Evolutionary conservation across 768 basidiomycete species (phyloP).

Genomic region (Clitopilus passeckerianus): DNA sequence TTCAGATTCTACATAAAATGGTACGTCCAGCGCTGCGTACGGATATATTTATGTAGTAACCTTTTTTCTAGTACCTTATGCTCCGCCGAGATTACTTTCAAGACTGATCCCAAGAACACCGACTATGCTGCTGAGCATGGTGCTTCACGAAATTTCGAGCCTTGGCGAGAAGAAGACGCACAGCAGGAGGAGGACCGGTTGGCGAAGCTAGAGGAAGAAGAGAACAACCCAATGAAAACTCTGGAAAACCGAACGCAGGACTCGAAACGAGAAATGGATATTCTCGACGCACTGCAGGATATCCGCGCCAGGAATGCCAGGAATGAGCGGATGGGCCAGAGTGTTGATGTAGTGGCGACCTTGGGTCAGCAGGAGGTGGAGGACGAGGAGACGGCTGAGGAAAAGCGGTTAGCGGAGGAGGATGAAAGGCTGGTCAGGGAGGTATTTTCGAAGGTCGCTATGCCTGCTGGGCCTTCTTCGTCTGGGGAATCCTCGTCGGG

Average conservation of each 20-base stretch:
- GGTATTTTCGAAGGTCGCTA: constrained; percentile 74
- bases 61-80: constrained; percentile 68
- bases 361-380: constrained; percentile 66
- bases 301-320: constrained; percentile 83
- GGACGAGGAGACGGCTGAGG: constrained; percentile 69
- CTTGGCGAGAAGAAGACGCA: constrained; percentile 83
- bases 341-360: constrained; percentile 63
- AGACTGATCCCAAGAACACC: constrained; percentile 98
- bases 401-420: constrained; percentile 76
- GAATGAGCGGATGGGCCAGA: constrained; percentile 79
- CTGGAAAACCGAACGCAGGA: constrained; percentile 90
- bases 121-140: constrained; percentile 94
- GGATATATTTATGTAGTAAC: constrained; percentile 9
- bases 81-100: constrained; percentile 98
- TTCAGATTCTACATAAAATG: constrained; percentile 93
- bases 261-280: constrained; percentile 97
- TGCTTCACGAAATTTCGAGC: constrained; percentile 96
- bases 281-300: constrained; percentile 92
- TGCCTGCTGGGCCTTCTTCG: constrained; percentile 22
- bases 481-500: constrained; percentile 9
- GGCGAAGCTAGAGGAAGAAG: constrained; percentile 84
- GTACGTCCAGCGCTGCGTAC: constrained; percentile 32
- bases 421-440: constrained; percentile 88
- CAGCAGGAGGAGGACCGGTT: constrained; percentile 81
- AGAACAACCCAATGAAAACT: constrained; percentile 96